Conservation (phyloP, 2,329 filamentous ascomycete genomes). For the Shiraia sp. region DNA sequence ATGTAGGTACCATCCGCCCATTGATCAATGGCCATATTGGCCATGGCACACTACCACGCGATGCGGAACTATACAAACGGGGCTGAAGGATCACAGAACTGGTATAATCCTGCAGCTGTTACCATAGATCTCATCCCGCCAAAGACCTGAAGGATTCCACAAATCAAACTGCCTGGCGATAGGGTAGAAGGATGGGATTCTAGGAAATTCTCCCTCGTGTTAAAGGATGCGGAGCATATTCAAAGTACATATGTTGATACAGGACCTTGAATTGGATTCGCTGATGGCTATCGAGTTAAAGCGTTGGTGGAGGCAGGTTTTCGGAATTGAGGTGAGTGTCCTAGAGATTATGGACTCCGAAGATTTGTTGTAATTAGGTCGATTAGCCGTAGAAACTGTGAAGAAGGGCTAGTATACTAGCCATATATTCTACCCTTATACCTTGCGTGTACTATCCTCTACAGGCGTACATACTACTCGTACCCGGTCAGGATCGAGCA, state of each 20-base stretch:
- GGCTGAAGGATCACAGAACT: background rate
- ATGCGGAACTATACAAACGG: too few species aligned
- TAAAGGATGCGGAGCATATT: slow-evolving; percentile 24
- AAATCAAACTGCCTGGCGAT: slow-evolving; percentile 18
- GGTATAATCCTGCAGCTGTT: slow-evolving; percentile 6
- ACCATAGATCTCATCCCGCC: background rate
- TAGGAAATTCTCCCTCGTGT: slow-evolving; percentile 15
- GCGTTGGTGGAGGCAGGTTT: slow-evolving; percentile 42
- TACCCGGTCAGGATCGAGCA: slow-evolving; percentile 2
- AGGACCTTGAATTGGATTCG: slow-evolving; percentile 37
- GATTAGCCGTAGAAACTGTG: too few species aligned
- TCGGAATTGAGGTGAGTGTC: slow-evolving; percentile 32
- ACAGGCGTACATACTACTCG: too few species aligned
- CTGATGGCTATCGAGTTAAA: slow-evolving; percentile 45
- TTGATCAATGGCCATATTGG: too few species aligned
- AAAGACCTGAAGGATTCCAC: too few species aligned
- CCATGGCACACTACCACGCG: too few species aligned
- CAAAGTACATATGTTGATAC: slow-evolving; percentile 12
- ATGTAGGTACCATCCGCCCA: too few species aligned
- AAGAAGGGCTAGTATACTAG: too few species aligned
- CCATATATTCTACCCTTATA: too few species aligned
- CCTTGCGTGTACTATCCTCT: too few species aligned
- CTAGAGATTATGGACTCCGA: slow-evolving; percentile 23
- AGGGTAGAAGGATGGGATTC: slow-evolving; percentile 22
- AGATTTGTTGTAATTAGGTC: too few species aligned